Evolutionary conservation across 495 filamentous ascomycete species (phyloP).

Genomic region (Schizothecium vesticola): DNA sequence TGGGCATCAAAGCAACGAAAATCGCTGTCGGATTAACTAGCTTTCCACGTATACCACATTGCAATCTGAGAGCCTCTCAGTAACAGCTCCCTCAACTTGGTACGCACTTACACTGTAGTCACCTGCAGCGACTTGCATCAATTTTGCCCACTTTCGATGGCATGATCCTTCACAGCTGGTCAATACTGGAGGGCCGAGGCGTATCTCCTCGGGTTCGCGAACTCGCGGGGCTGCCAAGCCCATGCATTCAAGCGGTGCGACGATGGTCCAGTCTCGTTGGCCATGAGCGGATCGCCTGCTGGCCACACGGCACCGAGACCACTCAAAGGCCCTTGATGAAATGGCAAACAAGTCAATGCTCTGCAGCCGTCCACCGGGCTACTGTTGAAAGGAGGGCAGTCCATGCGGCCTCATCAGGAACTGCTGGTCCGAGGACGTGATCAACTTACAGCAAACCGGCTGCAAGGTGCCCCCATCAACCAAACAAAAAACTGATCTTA

Average conservation of each 20-base stretch:
- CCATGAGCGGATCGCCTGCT: not conserved
- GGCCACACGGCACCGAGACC: not conserved
- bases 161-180: not conserved
- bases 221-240: constrained; percentile 10
- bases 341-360: constrained; percentile 1
- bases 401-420: not conserved
- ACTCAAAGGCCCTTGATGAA: not conserved
- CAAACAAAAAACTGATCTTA: not conserved
- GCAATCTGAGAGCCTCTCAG: not conserved
- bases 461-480: not conserved
- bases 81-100: not conserved
- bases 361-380: not conserved
- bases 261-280: not conserved
- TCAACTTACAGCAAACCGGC: not conserved
- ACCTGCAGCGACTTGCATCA: not conserved
- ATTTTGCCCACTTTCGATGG: not conserved
- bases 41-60: not conserved
- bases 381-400: not conserved
- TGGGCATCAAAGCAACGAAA: not conserved
- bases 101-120: not conserved
- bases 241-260: not conserved
- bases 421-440: not conserved
- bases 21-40: no score
- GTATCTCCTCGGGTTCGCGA: not conserved
- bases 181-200: not conserved